These are phyloP conservation scores for Passiflora organensis DNA, from an alignment of 345 rosid genomes.

Conservation along the genomic window DNA sequence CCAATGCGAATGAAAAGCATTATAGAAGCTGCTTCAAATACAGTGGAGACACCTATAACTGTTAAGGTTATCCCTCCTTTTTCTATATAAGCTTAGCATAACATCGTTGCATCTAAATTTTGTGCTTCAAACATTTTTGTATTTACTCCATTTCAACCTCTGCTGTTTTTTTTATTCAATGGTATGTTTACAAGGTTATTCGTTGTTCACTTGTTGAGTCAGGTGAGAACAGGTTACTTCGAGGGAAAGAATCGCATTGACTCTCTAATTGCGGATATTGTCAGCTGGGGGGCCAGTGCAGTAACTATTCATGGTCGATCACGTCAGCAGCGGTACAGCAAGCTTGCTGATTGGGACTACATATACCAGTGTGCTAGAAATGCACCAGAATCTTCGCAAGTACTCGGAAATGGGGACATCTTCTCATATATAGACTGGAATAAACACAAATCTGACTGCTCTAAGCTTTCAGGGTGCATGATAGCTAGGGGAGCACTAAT, in stretches of 20 bases:
- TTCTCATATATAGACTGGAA: conserved; percentile 86
- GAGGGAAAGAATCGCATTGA: conserved; percentile 81
- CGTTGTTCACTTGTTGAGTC: conserved; percentile 9
- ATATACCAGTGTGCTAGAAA: conserved; percentile 59
- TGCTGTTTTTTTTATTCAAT: conserved; percentile 10
- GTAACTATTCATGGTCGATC: conserved; percentile 89
- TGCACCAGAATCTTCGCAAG: conserved; percentile 60
- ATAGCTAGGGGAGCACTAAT: conserved; percentile 91
- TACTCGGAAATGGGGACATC: conserved; percentile 82
- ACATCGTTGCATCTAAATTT: not conserved
- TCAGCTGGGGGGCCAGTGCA: conserved; percentile 83
- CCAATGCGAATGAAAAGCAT: conserved; percentile 77
- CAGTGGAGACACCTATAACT: conserved; percentile 78
- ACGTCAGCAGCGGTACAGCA: conserved; percentile 89
- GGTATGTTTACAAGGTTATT: not conserved
- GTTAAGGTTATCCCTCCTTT: too few relatives aligned
- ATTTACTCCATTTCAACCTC: not conserved
- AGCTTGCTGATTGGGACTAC: conserved; percentile 92
- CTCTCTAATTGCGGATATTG: conserved; percentile 65
- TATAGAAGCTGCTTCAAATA: conserved; percentile 58
- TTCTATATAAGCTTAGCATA: too few relatives aligned
- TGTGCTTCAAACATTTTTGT: too few relatives aligned
- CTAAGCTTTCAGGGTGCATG: conserved; percentile 76
- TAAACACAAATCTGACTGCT: conserved; percentile 63
- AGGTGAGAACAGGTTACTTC: conserved; percentile 82